Conservation (phyloP, 2,329 filamentous ascomycete species). For the Geosmithia putterillii region DNA sequence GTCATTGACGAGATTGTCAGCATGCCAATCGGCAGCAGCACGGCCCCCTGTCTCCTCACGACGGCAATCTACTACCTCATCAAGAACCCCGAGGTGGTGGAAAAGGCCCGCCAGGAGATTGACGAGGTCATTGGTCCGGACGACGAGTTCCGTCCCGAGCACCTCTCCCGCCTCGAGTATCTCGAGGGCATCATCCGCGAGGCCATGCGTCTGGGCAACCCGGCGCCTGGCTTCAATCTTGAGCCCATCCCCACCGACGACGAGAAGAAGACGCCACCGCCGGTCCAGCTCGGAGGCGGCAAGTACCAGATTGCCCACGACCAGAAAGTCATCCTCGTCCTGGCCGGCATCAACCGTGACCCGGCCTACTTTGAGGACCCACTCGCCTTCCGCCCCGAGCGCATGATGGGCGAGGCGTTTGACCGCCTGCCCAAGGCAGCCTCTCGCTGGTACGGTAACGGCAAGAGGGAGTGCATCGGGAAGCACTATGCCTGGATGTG, state of each 20-base stretch:
- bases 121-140: constrained; percentile 35
- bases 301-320: constrained; percentile 36
- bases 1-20: constrained; percentile 58
- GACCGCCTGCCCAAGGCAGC: constrained; percentile 28
- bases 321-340: constrained; percentile 34
- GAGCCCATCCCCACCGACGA: constrained; percentile 27
- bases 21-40: constrained; percentile 48
- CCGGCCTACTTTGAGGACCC: constrained; percentile 34
- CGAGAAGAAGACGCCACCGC: constrained; percentile 19
- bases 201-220: constrained; percentile 38
- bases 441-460: constrained; percentile 39
- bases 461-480: constrained; percentile 38
- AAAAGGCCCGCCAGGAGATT: constrained; percentile 38
- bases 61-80: constrained; percentile 36
- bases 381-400: constrained; percentile 30
- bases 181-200: constrained; percentile 41
- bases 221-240: constrained; percentile 43
- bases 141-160: constrained; percentile 28
- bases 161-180: constrained; percentile 39
- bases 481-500: constrained; percentile 37
- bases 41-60: constrained; percentile 31
- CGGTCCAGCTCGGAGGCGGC: constrained; percentile 32
- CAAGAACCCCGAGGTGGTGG: constrained; percentile 34
- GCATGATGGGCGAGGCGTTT: constrained; percentile 33
- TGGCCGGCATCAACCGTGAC: constrained; percentile 37